Evolutionary conservation across 345 rosid species (phyloP), one percentile per base, ranked within the genome.

Genomic region (Populus alba): DNA sequence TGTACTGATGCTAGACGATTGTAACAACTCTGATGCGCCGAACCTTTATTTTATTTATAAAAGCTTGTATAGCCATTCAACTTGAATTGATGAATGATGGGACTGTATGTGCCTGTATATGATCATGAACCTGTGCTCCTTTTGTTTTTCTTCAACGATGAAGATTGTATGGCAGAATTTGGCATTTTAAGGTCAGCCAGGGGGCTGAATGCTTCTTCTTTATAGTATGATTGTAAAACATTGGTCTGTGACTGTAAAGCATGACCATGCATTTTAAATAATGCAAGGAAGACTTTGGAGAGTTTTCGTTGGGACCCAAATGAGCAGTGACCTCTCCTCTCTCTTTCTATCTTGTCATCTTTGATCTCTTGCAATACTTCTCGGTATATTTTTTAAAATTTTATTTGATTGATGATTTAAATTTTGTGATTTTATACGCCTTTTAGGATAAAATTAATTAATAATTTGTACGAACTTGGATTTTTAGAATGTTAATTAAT

Each of bases 31-130:
- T 1, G 55, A 47, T 47, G 53, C 11, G 11, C 1, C 18, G 18
- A 17, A 51, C 7, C 55, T 51, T 16, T 51, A 51, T 17, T 51
- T 51, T 51, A 51, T 15, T 6, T 51, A 51, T 51, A 5, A 51
- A 51, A 51, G 55, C 55, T 51, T 51, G 55, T 76, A 76, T 76
- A 75, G 77, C 72, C 53, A 61, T 45, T 66, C 63, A 31, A 38
- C 43, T 75, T 66, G 47, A 49, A 11, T 66, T 18, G 13, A 49
- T 72, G 31, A 10, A 62, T 74, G 67, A 38, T 73, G 72, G 51
- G 27, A 45, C n/a, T 61, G 68, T 2, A 38, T 61, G 39, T 4
- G 43, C 43, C 10, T 5, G 62, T 29, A 66, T 66, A 66, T 33
- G 15, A 13, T 51, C 55, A 6, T 17, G 55, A 51, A 51, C 55